Evolutionary conservation across 129 eudicot genomes (phyloP).

Genomic region (Rutidosis leptorrhynchoides): DNA sequence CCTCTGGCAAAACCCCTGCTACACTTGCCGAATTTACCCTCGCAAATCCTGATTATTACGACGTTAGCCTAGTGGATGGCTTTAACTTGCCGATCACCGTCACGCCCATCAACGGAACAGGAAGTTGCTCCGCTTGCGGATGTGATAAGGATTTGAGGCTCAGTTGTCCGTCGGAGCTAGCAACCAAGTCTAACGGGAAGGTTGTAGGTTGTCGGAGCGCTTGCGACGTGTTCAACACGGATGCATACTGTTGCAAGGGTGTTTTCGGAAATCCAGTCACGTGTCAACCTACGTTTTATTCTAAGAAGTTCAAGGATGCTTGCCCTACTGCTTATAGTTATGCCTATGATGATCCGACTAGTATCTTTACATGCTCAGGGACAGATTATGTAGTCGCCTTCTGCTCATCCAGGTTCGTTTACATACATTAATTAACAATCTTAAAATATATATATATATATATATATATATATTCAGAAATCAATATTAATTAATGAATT

Average conservation of each 20-base stretch:
- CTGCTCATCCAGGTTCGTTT: slow-evolving; percentile 70
- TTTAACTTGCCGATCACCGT: slow-evolving; percentile 58
- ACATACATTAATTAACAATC: no score
- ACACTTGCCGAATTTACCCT: slow-evolving; percentile 59
- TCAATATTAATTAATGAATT: no score
- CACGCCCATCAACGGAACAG: slow-evolving; percentile 51
- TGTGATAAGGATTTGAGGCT: slow-evolving; percentile 50
- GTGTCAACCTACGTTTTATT: slow-evolving; percentile 57
- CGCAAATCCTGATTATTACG: slow-evolving; percentile 44
- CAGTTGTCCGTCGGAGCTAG: slow-evolving; percentile 55
- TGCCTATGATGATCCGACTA: slow-evolving; percentile 61
- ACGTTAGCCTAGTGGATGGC: slow-evolving; percentile 66
- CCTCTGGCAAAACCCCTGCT: slow-evolving; percentile 56
- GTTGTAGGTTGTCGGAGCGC: slow-evolving; percentile 51
- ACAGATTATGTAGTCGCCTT: slow-evolving; percentile 50
- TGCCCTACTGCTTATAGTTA: slow-evolving; percentile 68
- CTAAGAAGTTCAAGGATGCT: slow-evolving; percentile 44
- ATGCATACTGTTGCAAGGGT: slow-evolving; percentile 65
- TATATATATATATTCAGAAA: no score
- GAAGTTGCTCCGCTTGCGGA: slow-evolving; percentile 48
- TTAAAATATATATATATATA: no score
- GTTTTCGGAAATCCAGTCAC: slow-evolving; percentile 41
- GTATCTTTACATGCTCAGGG: slow-evolving; percentile 50
- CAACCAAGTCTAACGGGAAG: slow-evolving; percentile 30
- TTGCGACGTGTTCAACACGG: slow-evolving; percentile 47